Evolutionary conservation across 352 stramenopile species (phyloP).

Genomic region (Phytophthora podocarpi): DNA sequence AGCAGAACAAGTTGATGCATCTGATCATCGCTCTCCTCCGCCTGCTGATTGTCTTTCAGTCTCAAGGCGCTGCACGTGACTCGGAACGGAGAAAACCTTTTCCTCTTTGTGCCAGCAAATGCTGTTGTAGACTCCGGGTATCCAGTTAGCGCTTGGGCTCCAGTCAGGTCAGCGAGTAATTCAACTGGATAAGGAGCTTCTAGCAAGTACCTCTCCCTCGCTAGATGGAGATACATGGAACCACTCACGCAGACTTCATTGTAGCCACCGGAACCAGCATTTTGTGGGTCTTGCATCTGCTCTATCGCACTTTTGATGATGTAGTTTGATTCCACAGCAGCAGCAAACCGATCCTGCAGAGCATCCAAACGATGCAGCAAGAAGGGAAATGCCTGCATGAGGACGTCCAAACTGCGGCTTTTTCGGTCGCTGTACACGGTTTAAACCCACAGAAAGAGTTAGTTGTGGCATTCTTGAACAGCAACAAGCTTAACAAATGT

Average conservation of each 20-base stretch:
- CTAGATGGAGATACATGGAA: slow-evolving; percentile 43
- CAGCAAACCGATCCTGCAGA: slow-evolving; percentile 50
- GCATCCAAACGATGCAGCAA: slow-evolving; percentile 55
- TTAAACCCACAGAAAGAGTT: slow-evolving; percentile 4
- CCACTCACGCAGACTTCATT: slow-evolving; percentile 7
- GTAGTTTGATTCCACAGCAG: slow-evolving; percentile 52
- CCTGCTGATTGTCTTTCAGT: slow-evolving; percentile 24
- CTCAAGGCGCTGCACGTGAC: slow-evolving; percentile 12
- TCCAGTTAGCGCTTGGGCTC: slow-evolving; percentile 43
- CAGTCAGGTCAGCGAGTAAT: slow-evolving; percentile 48
- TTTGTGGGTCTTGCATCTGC: slow-evolving; percentile 36
- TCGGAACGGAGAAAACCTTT: slow-evolving; percentile 47
- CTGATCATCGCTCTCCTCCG: slow-evolving; percentile 13
- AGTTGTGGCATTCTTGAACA: too few species aligned
- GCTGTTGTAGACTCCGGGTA: slow-evolving; percentile 1
- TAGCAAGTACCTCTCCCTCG: slow-evolving; percentile 52
- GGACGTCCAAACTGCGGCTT: slow-evolving; percentile 40
- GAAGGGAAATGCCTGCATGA: slow-evolving; percentile 49
- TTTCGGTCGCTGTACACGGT: slow-evolving; percentile 56
- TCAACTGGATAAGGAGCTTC: slow-evolving; percentile 53
- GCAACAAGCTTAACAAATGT: background rate
- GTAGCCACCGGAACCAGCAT: background rate
- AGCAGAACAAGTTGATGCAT: slow-evolving; percentile 27
- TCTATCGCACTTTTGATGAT: slow-evolving; percentile 56
- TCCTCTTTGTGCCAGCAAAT: slow-evolving; percentile 12